phyloP scores from a whole-genome alignment of 441 rosid species.

The Euphorbia schlechtendalii region DNA sequence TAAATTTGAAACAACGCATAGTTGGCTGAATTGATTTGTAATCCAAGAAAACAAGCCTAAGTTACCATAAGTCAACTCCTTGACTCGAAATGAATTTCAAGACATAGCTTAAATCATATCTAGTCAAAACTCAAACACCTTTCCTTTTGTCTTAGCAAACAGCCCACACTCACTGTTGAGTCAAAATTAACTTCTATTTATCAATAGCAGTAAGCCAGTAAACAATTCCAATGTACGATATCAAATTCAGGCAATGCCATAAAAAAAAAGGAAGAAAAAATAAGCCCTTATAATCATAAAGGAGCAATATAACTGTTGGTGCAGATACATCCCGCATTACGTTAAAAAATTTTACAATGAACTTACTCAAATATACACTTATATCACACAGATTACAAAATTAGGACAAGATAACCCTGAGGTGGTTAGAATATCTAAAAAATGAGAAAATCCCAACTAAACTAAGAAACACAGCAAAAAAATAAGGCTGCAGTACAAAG shows the following conservation, averaged over 20 bases:
- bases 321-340: neutral
- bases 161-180: neutral
- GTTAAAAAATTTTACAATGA: constrained; percentile 24
- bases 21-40: too few species aligned
- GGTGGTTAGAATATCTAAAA: constrained; percentile 20
- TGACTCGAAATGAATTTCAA: too few species aligned
- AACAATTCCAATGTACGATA: neutral
- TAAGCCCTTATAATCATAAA: neutral
- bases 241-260: too few species aligned
- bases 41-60: too few species aligned
- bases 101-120: too few species aligned
- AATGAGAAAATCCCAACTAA: constrained; percentile 19
- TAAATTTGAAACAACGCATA: too few species aligned
- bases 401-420: constrained; percentile 4
- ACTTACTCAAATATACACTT: constrained; percentile 36
- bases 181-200: neutral
- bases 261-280: too few species aligned
- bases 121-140: too few species aligned
- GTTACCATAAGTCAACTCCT: too few species aligned
- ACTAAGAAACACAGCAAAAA: constrained; percentile 24
- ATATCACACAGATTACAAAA: constrained; percentile 31
- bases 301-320: neutral
- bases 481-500: constrained; percentile 34
- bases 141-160: neutral
- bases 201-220: too few species aligned